Evolutionary conservation across 139 green algal genomes (phyloP).

Genomic region (Raphidocelis subcapitata): DNA sequence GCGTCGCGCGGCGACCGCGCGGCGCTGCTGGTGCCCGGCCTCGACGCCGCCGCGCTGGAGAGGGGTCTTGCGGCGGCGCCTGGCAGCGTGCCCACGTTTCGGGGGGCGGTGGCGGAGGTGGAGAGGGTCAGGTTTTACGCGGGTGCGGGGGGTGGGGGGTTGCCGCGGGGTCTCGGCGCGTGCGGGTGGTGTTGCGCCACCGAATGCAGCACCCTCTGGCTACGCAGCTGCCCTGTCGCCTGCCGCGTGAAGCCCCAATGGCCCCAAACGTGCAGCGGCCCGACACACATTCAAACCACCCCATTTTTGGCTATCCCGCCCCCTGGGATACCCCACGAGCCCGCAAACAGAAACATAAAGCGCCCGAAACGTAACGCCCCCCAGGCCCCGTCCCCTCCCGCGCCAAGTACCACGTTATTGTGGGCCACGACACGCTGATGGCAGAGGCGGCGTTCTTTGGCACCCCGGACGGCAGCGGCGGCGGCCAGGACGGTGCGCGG

Average conservation of each 20-base stretch:
- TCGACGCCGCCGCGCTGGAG: slow-evolving; percentile 84
- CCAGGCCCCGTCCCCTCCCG: slow-evolving; percentile 42
- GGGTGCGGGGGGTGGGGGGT: slow-evolving; percentile 4
- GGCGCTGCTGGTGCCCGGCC: slow-evolving; percentile 87
- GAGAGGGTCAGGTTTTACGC: slow-evolving; percentile 79
- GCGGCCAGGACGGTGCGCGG: slow-evolving; percentile 3
- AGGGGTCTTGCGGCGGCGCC: slow-evolving; percentile 74
- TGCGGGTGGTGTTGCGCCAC: not conserved
- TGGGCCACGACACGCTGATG: slow-evolving; percentile 86
- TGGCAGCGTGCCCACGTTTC: slow-evolving; percentile 72
- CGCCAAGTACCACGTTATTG: slow-evolving; percentile 78
- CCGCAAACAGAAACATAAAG: too few relatives aligned
- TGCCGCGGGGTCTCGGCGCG: slow-evolving; percentile 5
- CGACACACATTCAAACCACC: too few relatives aligned
- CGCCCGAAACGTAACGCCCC: too few relatives aligned
- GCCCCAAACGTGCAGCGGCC: too few relatives aligned
- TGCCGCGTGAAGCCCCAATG: too few relatives aligned
- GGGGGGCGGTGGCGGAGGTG: slow-evolving; percentile 67
- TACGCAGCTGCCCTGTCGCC: too few relatives aligned
- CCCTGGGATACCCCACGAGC: too few relatives aligned
- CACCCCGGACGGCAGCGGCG: slow-evolving; percentile 36
- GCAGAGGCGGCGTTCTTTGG: slow-evolving; percentile 80
- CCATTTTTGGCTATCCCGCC: too few relatives aligned
- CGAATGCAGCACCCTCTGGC: too few relatives aligned
- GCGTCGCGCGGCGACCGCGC: slow-evolving; percentile 69